Evolutionary conservation across 805 yeast species (phyloP).

Genomic region (Metschnikowia rubicola): DNA sequence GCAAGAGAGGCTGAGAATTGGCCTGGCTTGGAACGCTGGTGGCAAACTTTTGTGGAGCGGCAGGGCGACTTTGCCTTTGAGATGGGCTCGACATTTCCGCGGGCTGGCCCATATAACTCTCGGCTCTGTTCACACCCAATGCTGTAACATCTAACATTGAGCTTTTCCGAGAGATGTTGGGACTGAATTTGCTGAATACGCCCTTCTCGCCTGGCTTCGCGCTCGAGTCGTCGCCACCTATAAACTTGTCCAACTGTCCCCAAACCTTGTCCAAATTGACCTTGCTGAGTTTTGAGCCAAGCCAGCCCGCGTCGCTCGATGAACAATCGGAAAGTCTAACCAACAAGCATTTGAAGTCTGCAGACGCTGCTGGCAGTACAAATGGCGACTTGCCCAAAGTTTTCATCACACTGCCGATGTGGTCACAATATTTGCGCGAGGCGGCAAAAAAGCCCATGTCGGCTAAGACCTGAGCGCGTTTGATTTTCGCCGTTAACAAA

Average conservation of each 20-base stretch:
- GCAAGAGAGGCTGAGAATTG: slow-evolving; percentile 4
- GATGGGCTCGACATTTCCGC: slow-evolving; percentile 13
- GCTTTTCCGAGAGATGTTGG: slow-evolving; percentile 57
- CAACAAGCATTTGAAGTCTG: slow-evolving; percentile 36
- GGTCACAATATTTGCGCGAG: slow-evolving; percentile 63
- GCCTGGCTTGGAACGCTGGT: neutral
- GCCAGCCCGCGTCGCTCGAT: slow-evolving; percentile 61
- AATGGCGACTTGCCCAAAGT: slow-evolving; percentile 30
- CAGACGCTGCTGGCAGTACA: slow-evolving; percentile 21
- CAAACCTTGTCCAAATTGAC: slow-evolving; percentile 78
- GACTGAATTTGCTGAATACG: slow-evolving; percentile 69
- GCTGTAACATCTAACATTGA: slow-evolving; percentile 35
- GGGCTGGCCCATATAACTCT: slow-evolving; percentile 2
- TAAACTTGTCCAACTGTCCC: slow-evolving; percentile 86
- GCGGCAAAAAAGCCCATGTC: slow-evolving; percentile 60
- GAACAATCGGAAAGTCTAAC: slow-evolving; percentile 46
- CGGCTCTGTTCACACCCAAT: slow-evolving; percentile 1
- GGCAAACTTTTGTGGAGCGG: slow-evolving; percentile 2
- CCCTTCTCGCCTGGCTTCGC: slow-evolving; percentile 44
- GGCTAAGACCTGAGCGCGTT: slow-evolving; percentile 65
- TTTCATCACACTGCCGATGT: slow-evolving; percentile 34
- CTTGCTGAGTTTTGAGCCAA: slow-evolving; percentile 51
- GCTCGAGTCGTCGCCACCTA: slow-evolving; percentile 70
- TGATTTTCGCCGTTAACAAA: slow-evolving; percentile 55
- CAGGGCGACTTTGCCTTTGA: slow-evolving; percentile 4